Base-by-base conservation (phyloP, 192 early-diverging fungal species). In the Podila epicladia region DNA sequence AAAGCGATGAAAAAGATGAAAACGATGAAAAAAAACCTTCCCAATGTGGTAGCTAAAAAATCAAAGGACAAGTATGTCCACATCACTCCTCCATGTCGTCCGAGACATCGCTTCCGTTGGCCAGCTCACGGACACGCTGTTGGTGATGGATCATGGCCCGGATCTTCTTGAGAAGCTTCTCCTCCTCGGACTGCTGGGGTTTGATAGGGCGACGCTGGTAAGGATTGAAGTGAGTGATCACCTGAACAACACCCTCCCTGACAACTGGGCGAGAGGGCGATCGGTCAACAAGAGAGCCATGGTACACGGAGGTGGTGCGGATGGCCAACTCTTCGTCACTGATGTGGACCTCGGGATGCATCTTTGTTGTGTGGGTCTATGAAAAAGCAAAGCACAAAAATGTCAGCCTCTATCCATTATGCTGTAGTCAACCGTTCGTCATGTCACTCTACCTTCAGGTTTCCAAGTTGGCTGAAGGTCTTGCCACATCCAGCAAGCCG, bases 401-500 rank as follows among this genome's bases (percentile, higher is more conserved):
- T 37, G 45, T 24, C 11, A 64, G 19, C 28, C 49, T 29, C 4
- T 65, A 8, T 28, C 32, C 49, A 19, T 35, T 22, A 15, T 5
- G 22, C 2, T 9, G 28, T n/a, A 48, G 26, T 26, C 12, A 6
- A 63, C 28, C 26, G 22, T 20, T 9, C 29, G 38, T 17, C 55
- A 31, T 19, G 48, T 6, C 9, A 20, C 60, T 5, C 41, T 66
- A 83, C 82, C 72, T 85, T 91, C 11, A 92, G 83, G 63, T 92
- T 92, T 11, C 94, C 95, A 45, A 91, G 83, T 76, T 95, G 93
- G 26, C 89, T 90, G 70, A 96, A 96, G 29, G 89, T 85, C 71
- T 91, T 91, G 58, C 72, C 84, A 68, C 95, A 96, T 59, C 83
- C 89, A 24, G 75, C 62, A 9, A 89, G 69, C 32, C 87, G 80